A percentile compares a stretch with the other conserved stretches of the same genome.
Conservation (phyloP, 495 filamentous ascomycete species). For the Hypoxylon cercidicola region DNA sequence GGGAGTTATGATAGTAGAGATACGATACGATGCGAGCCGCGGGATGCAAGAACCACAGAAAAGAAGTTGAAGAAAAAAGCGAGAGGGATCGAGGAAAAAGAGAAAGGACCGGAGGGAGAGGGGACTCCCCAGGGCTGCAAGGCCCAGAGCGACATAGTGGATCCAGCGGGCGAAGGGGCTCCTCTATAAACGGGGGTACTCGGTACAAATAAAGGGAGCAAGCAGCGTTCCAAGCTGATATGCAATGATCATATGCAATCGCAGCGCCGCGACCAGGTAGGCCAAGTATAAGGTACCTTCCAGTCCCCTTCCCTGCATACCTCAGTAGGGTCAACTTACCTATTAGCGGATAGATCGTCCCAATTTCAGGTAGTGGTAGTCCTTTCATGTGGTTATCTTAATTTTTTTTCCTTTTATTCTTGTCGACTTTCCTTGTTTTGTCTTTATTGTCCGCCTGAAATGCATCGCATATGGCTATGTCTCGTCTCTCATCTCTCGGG, state of each 20-base stretch:
- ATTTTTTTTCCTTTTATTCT: constrained; percentile 3
- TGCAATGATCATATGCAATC: background rate
- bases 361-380: constrained; percentile 21
- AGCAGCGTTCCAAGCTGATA: background rate
- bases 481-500: background rate
- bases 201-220: background rate
- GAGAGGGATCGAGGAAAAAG: constrained; percentile 39
- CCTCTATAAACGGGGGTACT: constrained; percentile 9
- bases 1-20: constrained; percentile 20
- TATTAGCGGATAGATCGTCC: constrained; percentile 41
- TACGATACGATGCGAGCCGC: constrained; percentile 33
- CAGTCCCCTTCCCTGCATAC: constrained; percentile 25
- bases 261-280: background rate
- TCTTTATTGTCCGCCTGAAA: constrained; percentile 23
- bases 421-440: constrained; percentile 31
- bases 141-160: constrained; percentile 14
- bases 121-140: constrained; percentile 31
- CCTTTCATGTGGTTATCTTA: constrained; percentile 15
- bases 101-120: constrained; percentile 44
- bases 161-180: constrained; percentile 41
- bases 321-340: constrained; percentile 37
- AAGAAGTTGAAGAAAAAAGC: constrained; percentile 30
- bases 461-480: background rate
- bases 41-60: constrained; percentile 30
- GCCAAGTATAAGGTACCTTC: constrained; percentile 17